phyloP scores from a whole-genome alignment of 140 eudicot genomes.

The Oenanthe javanica region DNA sequence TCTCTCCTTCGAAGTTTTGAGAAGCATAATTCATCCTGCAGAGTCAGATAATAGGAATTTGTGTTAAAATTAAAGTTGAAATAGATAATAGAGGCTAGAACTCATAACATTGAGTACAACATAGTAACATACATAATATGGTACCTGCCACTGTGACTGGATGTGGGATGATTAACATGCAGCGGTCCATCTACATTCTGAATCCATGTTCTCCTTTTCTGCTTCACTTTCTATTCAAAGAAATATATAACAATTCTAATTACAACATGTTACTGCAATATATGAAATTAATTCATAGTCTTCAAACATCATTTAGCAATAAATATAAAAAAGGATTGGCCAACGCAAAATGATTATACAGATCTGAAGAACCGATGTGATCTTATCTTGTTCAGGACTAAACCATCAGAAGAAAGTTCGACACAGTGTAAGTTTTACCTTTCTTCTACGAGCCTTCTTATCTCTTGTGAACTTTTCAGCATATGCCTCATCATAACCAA shows the following conservation, averaged over 20 bases:
- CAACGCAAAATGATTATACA: neutral
- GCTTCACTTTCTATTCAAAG: constrained; percentile 15
- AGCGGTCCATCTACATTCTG: constrained; percentile 38
- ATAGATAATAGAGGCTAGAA: neutral
- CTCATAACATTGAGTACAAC: neutral
- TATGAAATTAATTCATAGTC: neutral
- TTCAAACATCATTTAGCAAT: neutral
- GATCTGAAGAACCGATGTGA: neutral
- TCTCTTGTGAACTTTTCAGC: constrained; percentile 36
- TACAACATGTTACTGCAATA: neutral
- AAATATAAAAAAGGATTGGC: neutral
- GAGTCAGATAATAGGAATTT: neutral
- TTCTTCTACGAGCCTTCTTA: constrained; percentile 56
- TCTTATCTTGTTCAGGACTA: neutral
- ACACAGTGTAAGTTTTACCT: constrained; percentile 31
- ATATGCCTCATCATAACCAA: constrained; percentile 39
- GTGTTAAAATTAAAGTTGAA: neutral
- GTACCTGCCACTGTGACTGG: constrained; percentile 51
- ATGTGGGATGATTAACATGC: constrained; percentile 28
- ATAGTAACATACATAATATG: neutral
- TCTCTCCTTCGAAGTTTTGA: constrained; percentile 23
- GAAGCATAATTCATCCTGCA: constrained; percentile 52
- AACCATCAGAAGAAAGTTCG: neutral
- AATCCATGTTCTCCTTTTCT: constrained; percentile 54
- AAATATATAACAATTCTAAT: neutral